These are phyloP conservation scores for Gossypium lobatum DNA, from an alignment of 441 rosid species.

Conservation along the genomic window DNA sequence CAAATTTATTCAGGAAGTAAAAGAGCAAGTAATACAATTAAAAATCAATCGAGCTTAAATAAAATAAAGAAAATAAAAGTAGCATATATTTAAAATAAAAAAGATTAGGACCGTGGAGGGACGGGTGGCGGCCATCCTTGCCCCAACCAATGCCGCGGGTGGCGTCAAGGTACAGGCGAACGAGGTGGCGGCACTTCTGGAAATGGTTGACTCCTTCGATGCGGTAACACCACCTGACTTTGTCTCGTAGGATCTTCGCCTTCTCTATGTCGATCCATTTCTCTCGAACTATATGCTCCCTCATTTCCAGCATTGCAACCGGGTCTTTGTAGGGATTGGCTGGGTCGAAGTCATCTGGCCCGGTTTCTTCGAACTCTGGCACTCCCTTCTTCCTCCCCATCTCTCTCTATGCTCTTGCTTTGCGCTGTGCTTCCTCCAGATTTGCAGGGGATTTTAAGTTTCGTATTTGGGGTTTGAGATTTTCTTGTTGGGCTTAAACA, in stretches of 20 bases:
- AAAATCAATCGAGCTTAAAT: not conserved
- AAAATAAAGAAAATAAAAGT: not conserved
- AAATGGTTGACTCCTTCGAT: constrained; percentile 91
- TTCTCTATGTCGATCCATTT: constrained; percentile 97
- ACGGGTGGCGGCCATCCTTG: constrained; percentile 87
- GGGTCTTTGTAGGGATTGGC: constrained; percentile 85
- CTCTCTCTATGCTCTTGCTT: not conserved
- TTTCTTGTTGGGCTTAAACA: too few species aligned
- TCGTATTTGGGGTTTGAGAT: too few species aligned
- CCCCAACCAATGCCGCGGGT: constrained; percentile 99
- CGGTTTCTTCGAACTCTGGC: constrained; percentile 79
- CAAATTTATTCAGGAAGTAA: not conserved
- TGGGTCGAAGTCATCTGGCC: constrained; percentile 96
- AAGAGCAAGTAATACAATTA: not conserved
- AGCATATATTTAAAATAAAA: not conserved
- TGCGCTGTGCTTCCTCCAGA: too few species aligned
- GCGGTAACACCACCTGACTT: constrained; percentile 90
- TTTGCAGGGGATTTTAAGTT: too few species aligned
- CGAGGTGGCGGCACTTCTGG: constrained; percentile 95
- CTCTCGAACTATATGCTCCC: constrained; percentile 92
- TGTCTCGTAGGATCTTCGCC: constrained; percentile 91
- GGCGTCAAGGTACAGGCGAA: constrained; percentile 78
- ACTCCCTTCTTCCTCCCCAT: constrained; percentile 94
- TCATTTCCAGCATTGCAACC: constrained; percentile 95
- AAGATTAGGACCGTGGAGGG: constrained; percentile 60